phyloP scores from a whole-genome alignment of 2,329 filamentous ascomycete species.

The Paracoccidioides brasiliensis region DNA sequence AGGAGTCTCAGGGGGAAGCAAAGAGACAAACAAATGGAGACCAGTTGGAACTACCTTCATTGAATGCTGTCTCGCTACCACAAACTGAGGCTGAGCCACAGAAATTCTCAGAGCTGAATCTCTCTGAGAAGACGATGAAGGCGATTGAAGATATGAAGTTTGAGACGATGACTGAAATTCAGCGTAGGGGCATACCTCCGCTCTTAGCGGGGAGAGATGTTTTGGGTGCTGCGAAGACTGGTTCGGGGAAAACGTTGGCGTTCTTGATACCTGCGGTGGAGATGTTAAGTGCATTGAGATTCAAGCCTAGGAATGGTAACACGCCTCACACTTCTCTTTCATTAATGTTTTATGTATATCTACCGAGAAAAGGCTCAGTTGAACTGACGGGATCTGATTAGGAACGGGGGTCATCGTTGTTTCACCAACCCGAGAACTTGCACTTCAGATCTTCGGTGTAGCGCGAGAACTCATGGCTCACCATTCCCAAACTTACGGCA shows the following conservation, averaged over 20 bases:
- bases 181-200: constrained; percentile 74
- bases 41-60: constrained; percentile 39
- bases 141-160: constrained; percentile 89
- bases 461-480: constrained; percentile 83
- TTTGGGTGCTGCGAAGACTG: constrained; percentile 88
- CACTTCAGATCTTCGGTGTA: constrained; percentile 91
- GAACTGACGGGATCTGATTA: constrained; percentile 7
- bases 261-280: constrained; percentile 92
- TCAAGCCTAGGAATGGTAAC: constrained; percentile 78
- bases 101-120: constrained; percentile 66
- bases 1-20: constrained; percentile 2
- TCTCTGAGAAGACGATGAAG: constrained; percentile 79
- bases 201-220: constrained; percentile 82
- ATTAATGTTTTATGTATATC: background rate
- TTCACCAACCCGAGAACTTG: constrained; percentile 84
- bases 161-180: constrained; percentile 90
- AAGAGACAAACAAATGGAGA: constrained; percentile 19
- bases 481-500: constrained; percentile 90
- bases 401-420: constrained; percentile 81
- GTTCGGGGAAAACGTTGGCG: constrained; percentile 86
- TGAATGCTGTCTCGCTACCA: constrained; percentile 41
- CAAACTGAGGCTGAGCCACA: constrained; percentile 49
- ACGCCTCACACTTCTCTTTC: constrained; percentile 3
- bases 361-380: background rate
- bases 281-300: constrained; percentile 77